Evolutionary conservation across 768 basidiomycete genomes (phyloP).

Genomic region (Symmetrospora coprosmae): DNA sequence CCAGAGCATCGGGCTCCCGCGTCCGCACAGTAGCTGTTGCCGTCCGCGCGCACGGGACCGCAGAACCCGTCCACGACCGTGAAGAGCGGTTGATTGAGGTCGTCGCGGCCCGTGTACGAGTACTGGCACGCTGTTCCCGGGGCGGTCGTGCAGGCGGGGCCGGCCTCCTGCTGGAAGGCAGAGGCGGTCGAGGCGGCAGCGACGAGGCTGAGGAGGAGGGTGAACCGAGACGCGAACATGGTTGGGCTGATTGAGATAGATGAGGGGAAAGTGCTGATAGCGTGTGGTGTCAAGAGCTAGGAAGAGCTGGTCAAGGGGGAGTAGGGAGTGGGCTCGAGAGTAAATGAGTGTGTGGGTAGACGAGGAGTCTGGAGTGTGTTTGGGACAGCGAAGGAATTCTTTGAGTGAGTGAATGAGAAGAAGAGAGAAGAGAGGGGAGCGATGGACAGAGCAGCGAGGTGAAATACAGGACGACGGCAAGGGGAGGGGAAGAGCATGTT

Average conservation of each 20-base stretch:
- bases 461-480: not conserved
- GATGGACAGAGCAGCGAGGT: conserved; percentile 23
- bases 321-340: not conserved
- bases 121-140: not conserved
- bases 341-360: conserved; percentile 4
- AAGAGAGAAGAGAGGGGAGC: not conserved
- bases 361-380: too few species aligned
- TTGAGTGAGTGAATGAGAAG: not conserved
- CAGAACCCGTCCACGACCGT: not conserved
- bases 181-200: not conserved
- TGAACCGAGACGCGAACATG: not conserved
- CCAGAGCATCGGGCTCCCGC: not conserved
- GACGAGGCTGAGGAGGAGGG: not conserved
- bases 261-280: not conserved
- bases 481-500: too few species aligned
- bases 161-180: not conserved
- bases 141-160: conserved; percentile 6
- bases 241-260: not conserved
- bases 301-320: not conserved
- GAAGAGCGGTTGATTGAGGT: not conserved
- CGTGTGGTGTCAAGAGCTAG: not conserved
- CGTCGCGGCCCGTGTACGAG: not conserved
- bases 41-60: too few species aligned
- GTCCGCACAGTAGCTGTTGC: too few species aligned
- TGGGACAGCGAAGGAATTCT: conserved; percentile 8